Evolutionary conservation across 2,329 filamentous ascomycete species (phyloP).

Genomic region (Nothophoma quercina): DNA sequence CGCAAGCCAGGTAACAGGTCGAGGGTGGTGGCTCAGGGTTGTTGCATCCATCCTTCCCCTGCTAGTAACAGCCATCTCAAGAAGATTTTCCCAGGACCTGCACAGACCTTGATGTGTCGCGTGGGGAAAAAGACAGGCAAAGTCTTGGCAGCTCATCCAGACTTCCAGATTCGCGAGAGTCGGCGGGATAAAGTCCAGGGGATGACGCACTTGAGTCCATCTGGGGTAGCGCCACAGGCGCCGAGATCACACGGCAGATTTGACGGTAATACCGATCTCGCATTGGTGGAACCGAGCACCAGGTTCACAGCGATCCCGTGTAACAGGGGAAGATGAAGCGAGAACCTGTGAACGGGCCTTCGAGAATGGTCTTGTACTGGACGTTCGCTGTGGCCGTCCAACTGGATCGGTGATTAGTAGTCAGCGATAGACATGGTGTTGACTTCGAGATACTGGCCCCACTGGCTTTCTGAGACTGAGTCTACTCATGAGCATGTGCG

Average conservation of each 20-base stretch:
- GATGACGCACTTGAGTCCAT: conserved; percentile 43
- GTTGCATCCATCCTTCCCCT: conserved; percentile 12
- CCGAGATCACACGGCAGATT: conserved; percentile 36
- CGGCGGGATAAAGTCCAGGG: conserved; percentile 28
- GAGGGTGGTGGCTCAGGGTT: conserved; percentile 14
- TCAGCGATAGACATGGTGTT: conserved; percentile 3
- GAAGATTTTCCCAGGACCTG: conserved; percentile 16
- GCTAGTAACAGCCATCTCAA: conserved; percentile 25
- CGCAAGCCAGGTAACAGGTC: conserved; percentile 22
- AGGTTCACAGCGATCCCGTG: conserved; percentile 47
- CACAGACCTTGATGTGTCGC: conserved; percentile 35
- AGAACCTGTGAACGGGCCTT: conserved; percentile 19
- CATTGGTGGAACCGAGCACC: conserved; percentile 47
- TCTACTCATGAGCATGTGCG: neutral
- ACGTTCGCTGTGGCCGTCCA: neutral
- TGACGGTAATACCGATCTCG: conserved; percentile 47
- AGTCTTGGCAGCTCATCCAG: conserved; percentile 29
- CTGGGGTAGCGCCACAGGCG: conserved; percentile 41
- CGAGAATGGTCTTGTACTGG: neutral
- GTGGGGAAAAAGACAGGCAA: conserved; percentile 38
- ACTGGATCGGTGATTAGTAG: neutral
- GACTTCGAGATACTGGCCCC: neutral
- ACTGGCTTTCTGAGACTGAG: conserved; percentile 2
- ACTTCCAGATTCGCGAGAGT: conserved; percentile 30
- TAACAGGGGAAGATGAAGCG: conserved; percentile 34